Base-by-base conservation (phyloP, 371 early-diverging fungal species). In the Gilbertella persicaria region DNA sequence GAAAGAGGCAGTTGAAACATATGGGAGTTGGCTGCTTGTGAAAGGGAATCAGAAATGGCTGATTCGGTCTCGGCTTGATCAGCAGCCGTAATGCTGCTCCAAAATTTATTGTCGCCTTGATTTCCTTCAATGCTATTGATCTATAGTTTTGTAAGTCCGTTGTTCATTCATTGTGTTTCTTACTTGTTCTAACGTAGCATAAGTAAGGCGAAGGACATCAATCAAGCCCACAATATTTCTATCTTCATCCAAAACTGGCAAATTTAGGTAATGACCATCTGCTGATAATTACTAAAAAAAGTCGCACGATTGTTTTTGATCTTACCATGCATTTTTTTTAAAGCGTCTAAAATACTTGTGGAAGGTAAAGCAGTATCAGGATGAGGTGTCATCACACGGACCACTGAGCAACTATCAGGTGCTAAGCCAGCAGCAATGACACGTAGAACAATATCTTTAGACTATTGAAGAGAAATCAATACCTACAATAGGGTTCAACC, bases 331-430 rank as follows among this genome's bases (percentile, higher is more conserved):
- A 98, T 92, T 69, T 92, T 94, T 69, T 92, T 92, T 55, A 98
- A 80, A 4, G 96, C 98, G 29, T 96, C 96, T 52, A 97, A 68
- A 53, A 97, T 91, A 45, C 93, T 85, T 26, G 91, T 91, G 24
- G 85, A 73, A 13, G 90, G 80, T 36, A 80, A 62, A 1, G 95
- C 93, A n/a, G 92, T 91, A 73, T 98, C 98, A 7, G 98, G 98
- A 55, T 97, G 95, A 48, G 97, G 97, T 0, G 98, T 98, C 97
- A 98, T 96, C n/a, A 97, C 96, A 55, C 96, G 88, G 26, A 95
- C 90, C 39, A 97, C 96, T 30, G 91, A 88, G 61, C 97, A 96
- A 20, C 79, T 92, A 52, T 80, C 80, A 41, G 97, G 96, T 64
- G 92, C 91, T 33, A 96, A 70, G 6, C 92, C 92, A 43, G 95